Conservation (phyloP, 2,329 filamentous ascomycete genomes). For the Fusarium stilboides region DNA sequence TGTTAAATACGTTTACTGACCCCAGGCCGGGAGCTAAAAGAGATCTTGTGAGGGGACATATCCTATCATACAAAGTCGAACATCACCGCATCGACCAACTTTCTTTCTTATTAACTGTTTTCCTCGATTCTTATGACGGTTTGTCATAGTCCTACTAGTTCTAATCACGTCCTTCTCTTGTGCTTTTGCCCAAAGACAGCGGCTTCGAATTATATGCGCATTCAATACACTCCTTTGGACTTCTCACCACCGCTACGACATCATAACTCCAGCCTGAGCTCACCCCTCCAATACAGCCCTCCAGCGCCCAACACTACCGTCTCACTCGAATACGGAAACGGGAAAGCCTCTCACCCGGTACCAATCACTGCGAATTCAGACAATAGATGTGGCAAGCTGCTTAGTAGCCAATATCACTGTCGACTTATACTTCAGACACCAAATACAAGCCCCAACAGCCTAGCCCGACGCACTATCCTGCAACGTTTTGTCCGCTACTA, state of each 20-base stretch:
- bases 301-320: slow-evolving; percentile 44
- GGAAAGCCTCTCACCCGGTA: slow-evolving; percentile 48
- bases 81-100: slow-evolving; percentile 44
- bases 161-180: slow-evolving; percentile 43
- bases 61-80: slow-evolving; percentile 49
- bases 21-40: slow-evolving; percentile 49
- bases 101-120: slow-evolving; percentile 36
- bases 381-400: slow-evolving; percentile 49
- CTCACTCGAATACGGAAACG: slow-evolving; percentile 49
- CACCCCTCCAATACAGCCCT: slow-evolving; percentile 46
- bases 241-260: slow-evolving; percentile 41
- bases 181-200: slow-evolving; percentile 31
- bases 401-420: slow-evolving; percentile 46
- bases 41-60: slow-evolving; percentile 46
- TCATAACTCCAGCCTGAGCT: slow-evolving; percentile 39
- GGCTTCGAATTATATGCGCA: slow-evolving; percentile 36
- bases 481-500: slow-evolving; percentile 47
- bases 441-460: slow-evolving; percentile 42
- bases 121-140: slow-evolving; percentile 24
- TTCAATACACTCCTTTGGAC: slow-evolving; percentile 48
- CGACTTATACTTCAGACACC: slow-evolving; percentile 47
- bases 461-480: slow-evolving; percentile 46
- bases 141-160: slow-evolving; percentile 31
- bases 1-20: slow-evolving; percentile 51
- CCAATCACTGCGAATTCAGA: slow-evolving; percentile 44